A percentile compares a stretch with the other conserved stretches of the same genome.
phyloP scores from a whole-genome alignment of 2,329 filamentous ascomycete species.

The Aspergillus sp. region DNA sequence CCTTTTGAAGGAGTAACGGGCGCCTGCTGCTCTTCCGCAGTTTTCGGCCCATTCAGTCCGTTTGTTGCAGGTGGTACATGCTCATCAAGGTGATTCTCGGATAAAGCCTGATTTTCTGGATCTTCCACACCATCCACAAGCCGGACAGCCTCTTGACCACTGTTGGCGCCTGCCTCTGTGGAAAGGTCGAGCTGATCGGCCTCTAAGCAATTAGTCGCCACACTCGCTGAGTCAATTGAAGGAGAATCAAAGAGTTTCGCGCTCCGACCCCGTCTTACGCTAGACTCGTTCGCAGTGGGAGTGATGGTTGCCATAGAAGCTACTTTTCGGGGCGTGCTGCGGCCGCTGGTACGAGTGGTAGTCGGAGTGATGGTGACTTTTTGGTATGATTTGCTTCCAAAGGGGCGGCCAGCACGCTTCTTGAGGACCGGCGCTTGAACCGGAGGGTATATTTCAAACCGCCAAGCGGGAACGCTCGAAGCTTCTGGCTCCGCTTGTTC shows the following conservation, averaged over 20 bases:
- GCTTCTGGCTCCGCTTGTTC: constrained; percentile 25
- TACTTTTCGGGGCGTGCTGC: constrained; percentile 37
- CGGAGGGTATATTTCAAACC: constrained; percentile 46
- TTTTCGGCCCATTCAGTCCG: constrained; percentile 10
- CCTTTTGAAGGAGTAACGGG: constrained; percentile 16
- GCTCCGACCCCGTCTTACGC: constrained; percentile 38
- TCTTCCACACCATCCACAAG: constrained; percentile 8
- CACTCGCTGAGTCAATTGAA: constrained; percentile 23
- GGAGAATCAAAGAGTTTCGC: constrained; percentile 32
- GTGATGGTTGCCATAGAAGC: constrained; percentile 30
- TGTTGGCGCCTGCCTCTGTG: constrained; percentile 9
- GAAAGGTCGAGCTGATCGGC: constrained; percentile 11
- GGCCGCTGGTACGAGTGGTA: constrained; percentile 33
- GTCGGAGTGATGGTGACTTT: constrained; percentile 32
- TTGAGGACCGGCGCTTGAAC: constrained; percentile 37
- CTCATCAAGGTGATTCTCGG: constrained; percentile 32
- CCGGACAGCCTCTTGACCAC: background rate
- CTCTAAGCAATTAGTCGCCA: constrained; percentile 26
- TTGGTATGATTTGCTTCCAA: constrained; percentile 30
- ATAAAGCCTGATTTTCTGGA: constrained; percentile 12
- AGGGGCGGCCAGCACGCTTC: constrained; percentile 40
- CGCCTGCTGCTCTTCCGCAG: constrained; percentile 1
- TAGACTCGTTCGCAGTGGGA: constrained; percentile 27
- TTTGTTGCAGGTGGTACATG: constrained; percentile 11
- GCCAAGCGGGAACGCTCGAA: constrained; percentile 40